phyloP scores from a whole-genome alignment of 176 grass and related monocot genomes.

The Thalia dealbata region DNA sequence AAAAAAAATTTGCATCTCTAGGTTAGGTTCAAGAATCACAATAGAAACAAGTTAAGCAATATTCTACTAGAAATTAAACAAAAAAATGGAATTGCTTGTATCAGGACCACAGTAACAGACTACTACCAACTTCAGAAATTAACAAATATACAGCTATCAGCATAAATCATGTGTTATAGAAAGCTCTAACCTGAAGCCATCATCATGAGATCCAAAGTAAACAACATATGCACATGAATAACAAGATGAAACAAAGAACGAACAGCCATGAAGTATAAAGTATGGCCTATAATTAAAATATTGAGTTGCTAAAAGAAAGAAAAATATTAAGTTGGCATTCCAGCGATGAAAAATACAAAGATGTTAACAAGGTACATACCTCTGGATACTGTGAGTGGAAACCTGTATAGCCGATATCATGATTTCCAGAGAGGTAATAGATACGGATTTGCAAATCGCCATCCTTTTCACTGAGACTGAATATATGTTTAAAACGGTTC shows the following conservation, averaged over 20 bases:
- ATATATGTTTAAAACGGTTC: constrained; percentile 87
- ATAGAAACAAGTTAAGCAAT: neutral
- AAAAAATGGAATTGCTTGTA: neutral
- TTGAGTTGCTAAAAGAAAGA: neutral
- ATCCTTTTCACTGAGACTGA: constrained; percentile 57
- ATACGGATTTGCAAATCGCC: constrained; percentile 42
- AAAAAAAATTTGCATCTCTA: neutral
- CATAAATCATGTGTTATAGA: neutral
- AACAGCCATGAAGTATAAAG: neutral
- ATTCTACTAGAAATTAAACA: neutral
- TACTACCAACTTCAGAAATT: neutral
- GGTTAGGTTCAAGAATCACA: neutral
- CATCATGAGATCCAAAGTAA: neutral
- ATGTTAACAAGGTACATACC: constrained; percentile 32
- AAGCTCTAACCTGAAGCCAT: neutral
- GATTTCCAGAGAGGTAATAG: constrained; percentile 92
- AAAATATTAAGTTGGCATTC: neutral
- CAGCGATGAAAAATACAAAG: constrained; percentile 7
- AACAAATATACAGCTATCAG: neutral
- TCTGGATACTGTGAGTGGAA: constrained; percentile 55
- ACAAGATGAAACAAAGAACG: neutral
- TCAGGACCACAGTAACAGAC: neutral
- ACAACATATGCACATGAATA: neutral
- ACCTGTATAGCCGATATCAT: constrained; percentile 80
- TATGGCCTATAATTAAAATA: neutral